Percentiles rank a stretch among this genome's conserved stretches.
These are phyloP conservation scores for Candida michaelii DNA, from an alignment of 805 yeast species.

Conservation along the genomic window DNA sequence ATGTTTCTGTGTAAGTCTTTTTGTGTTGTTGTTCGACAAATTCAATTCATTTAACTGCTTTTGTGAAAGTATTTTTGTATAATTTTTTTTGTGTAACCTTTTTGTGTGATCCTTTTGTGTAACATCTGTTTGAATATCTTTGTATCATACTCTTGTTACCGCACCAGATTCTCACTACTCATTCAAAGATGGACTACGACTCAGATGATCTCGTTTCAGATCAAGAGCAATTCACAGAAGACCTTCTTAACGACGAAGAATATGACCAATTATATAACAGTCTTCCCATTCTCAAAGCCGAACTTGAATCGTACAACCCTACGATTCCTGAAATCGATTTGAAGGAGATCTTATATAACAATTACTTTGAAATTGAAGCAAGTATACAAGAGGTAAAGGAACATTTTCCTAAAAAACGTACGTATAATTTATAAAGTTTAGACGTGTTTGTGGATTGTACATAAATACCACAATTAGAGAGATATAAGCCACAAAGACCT, in stretches of 20 bases:
- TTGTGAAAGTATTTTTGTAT: too few relatives aligned
- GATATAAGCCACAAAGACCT: too few relatives aligned
- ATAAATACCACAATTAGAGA: too few relatives aligned
- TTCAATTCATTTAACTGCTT: too few relatives aligned
- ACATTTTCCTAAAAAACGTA: constrained; percentile 18
- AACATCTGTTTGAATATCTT: not conserved
- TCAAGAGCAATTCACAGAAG: constrained; percentile 39
- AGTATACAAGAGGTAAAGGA: constrained; percentile 48
- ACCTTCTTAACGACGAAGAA: constrained; percentile 37
- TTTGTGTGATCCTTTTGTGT: not conserved
- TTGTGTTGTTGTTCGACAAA: too few relatives aligned
- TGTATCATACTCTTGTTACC: too few relatives aligned
- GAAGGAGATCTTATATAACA: constrained; percentile 58
- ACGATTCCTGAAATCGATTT: constrained; percentile 49
- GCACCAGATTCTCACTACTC: too few relatives aligned
- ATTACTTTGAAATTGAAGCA: constrained; percentile 54
- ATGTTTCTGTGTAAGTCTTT: not conserved
- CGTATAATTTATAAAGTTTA: constrained; percentile 2
- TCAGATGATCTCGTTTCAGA: constrained; percentile 15
- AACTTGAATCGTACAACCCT: constrained; percentile 37
- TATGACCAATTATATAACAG: constrained; percentile 42
- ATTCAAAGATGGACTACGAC: constrained; percentile 11
- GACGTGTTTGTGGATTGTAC: not conserved
- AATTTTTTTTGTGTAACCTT: too few relatives aligned
- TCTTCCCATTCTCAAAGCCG: constrained; percentile 43